Base-by-base conservation (phyloP, 768 basidiomycete species). In the Chalciporus piperatus region DNA sequence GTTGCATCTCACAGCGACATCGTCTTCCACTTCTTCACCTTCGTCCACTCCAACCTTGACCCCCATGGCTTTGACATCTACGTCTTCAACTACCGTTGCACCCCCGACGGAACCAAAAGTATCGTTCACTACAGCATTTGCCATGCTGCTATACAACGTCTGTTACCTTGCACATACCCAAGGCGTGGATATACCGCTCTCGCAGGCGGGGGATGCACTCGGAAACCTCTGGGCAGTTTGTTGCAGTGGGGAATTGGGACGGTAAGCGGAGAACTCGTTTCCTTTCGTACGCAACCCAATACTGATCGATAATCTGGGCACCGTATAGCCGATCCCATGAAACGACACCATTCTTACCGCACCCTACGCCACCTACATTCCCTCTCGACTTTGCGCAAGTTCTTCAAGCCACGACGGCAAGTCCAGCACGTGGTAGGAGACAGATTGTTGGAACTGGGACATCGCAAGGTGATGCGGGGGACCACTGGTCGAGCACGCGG, bases 81-180 rank as follows among this genome's bases (percentile, higher is more conserved):
- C 48, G 3, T 72, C 74, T 3, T 71, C 72, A 50, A 59, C 65
- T 8, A 62, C 67, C 2, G 58, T 69, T n/a, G 57, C 63, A 17
- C 57, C 61, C 0, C 45, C 54, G 35, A 66, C 45, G 4, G 69
- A 64, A 60, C 60, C 67, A 23, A 68, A 73, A 25, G 70, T 74
- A 9, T 81, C 84, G 0, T 93, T 92, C 66, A 87, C 87, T 4
- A 91, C 89, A 1, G 91, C 84, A 3, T 78, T 92, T 19, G 82
- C 89, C 3, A 93, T 92, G 91, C 70, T 93, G 1, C 68, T 91
- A 4, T 92, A 89, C 70, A 81, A 92, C 62, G 87, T 91, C 3
- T 82, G 78, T 49, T 92, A 91, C 68, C 80, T 92, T n/a, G 87
- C 87, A 2, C 79, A 87, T 64, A 92, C 89, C 14, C 91, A 92